phyloP scores from a whole-genome alignment of 2,329 filamentous ascomycete species.

The Fusarium kyushuense region DNA sequence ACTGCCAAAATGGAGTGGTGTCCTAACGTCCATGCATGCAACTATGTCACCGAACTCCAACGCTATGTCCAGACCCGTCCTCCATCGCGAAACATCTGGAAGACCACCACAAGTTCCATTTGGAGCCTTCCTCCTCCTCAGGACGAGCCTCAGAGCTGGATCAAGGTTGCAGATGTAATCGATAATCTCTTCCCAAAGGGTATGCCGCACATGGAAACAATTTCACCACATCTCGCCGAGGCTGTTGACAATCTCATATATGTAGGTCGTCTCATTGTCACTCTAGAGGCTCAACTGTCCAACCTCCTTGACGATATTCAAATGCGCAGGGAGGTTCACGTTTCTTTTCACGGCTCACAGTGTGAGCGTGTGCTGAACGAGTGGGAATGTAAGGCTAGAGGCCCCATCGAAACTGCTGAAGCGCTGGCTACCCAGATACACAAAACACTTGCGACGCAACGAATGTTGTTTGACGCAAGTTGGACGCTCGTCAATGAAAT shows the following conservation, averaged over 20 bases:
- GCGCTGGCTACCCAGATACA: neutral
- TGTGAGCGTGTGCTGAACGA: constrained; percentile 36
- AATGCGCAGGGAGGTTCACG: constrained; percentile 2
- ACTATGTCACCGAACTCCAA: constrained; percentile 23
- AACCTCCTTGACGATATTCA: neutral
- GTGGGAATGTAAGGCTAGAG: constrained; percentile 25
- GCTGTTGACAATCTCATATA: constrained; percentile 12
- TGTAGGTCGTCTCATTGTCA: constrained; percentile 17
- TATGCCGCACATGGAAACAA: constrained; percentile 1
- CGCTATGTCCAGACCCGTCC: constrained; percentile 33
- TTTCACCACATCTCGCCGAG: neutral
- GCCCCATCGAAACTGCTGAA: constrained; percentile 9
- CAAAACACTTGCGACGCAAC: constrained; percentile 4
- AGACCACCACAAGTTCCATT: neutral
- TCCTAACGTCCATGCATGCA: constrained; percentile 18
- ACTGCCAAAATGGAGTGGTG: constrained; percentile 35
- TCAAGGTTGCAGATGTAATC: neutral
- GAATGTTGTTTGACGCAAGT: constrained; percentile 14
- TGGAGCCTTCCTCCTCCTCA: constrained; percentile 1
- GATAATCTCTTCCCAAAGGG: constrained; percentile 12
- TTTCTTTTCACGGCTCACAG: constrained; percentile 12
- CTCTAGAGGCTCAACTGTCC: neutral
- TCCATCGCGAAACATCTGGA: constrained; percentile 13
- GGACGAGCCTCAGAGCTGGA: neutral
- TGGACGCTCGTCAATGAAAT: constrained; percentile 16